phyloP scores from a whole-genome alignment of 768 basidiomycete genomes.

The Lactarius pseudohatsudake region DNA sequence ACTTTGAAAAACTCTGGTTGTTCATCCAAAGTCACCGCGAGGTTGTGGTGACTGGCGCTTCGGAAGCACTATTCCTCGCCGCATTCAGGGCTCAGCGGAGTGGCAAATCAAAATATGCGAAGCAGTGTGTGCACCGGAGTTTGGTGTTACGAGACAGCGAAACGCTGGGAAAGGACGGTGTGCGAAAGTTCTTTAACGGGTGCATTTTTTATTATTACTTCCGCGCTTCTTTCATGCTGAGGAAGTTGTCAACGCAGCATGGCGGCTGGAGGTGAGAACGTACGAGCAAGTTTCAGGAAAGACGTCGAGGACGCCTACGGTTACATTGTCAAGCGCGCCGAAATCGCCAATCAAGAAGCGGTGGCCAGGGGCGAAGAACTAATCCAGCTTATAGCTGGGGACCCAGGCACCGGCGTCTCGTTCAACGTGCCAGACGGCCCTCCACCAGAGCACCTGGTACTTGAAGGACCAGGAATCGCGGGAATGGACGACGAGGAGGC shows the following conservation, averaged over 20 bases:
- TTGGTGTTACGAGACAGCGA: conserved; percentile 62
- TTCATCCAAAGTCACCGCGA: conserved; percentile 88
- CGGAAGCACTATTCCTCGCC: conserved; percentile 90
- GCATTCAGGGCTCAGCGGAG: conserved; percentile 81
- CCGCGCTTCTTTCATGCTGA: conserved; percentile 2
- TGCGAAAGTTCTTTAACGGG: conserved; percentile 92
- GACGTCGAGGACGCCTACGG: conserved; percentile 87
- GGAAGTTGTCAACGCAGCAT: conserved; percentile 55
- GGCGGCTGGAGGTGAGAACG: conserved; percentile 74
- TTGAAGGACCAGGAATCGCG: conserved; percentile 90
- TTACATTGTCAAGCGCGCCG: conserved; percentile 78
- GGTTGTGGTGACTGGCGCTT: conserved; percentile 81
- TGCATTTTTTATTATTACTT: conserved; percentile 37
- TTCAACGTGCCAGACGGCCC: conserved; percentile 98
- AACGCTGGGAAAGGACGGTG: conserved; percentile 88
- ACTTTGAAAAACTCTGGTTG: conserved; percentile 73
- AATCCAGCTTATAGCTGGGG: conserved; percentile 93
- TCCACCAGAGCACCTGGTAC: conserved; percentile 77
- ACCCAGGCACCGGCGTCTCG: conserved; percentile 66
- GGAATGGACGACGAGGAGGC: conserved; percentile 79
- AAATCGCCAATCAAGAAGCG: conserved; percentile 56
- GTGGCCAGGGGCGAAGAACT: conserved; percentile 63
- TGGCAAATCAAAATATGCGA: conserved; percentile 66
- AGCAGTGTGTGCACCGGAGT: conserved; percentile 91
- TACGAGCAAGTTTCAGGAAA: conserved; percentile 76